A percentile compares a stretch with the other conserved stretches of the same genome.
Evolutionary conservation across 352 stramenopile genomes (phyloP).

Genomic region (Phytophthora agathidicida): DNA sequence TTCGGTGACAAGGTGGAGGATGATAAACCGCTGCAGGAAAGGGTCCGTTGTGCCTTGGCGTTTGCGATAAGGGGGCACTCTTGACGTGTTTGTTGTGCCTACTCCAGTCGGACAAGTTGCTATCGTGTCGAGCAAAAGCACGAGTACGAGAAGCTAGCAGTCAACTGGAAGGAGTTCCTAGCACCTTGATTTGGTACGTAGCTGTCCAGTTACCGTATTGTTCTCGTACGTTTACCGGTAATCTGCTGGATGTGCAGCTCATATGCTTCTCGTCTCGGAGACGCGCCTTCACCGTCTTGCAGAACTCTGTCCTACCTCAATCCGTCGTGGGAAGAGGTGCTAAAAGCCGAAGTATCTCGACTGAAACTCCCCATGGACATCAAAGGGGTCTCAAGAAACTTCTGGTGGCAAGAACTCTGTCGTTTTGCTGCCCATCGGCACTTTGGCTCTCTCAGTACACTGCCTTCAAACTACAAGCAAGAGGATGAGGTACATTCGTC

Average conservation of each 20-base stretch:
- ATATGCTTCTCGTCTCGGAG: conserved; percentile 37
- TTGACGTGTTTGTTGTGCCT: not conserved
- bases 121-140: conserved; percentile 20
- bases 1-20: conserved; percentile 13
- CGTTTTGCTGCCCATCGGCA: conserved; percentile 35
- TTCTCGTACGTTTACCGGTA: too few relatives aligned
- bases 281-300: conserved; percentile 36
- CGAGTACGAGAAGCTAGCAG: not conserved
- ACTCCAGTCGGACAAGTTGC: conserved; percentile 20
- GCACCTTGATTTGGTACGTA: conserved; percentile 36
- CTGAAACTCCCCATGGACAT: conserved; percentile 7
- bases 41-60: conserved; percentile 11
- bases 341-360: conserved; percentile 6
- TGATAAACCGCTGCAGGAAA: conserved; percentile 12
- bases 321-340: conserved; percentile 24
- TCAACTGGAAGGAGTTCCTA: conserved; percentile 16
- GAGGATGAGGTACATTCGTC: conserved; percentile 42
- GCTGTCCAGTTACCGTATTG: not conserved
- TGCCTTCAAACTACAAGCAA: conserved; percentile 40
- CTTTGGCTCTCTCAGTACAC: not conserved
- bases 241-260: conserved; percentile 19
- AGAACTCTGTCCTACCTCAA: conserved; percentile 41
- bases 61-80: not conserved
- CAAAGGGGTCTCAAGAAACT: conserved; percentile 12
- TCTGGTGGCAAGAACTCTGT: conserved; percentile 37